Evolutionary conservation across 2,329 filamentous ascomycete species (phyloP).

Genomic region (Drechmeria coniospora): DNA sequence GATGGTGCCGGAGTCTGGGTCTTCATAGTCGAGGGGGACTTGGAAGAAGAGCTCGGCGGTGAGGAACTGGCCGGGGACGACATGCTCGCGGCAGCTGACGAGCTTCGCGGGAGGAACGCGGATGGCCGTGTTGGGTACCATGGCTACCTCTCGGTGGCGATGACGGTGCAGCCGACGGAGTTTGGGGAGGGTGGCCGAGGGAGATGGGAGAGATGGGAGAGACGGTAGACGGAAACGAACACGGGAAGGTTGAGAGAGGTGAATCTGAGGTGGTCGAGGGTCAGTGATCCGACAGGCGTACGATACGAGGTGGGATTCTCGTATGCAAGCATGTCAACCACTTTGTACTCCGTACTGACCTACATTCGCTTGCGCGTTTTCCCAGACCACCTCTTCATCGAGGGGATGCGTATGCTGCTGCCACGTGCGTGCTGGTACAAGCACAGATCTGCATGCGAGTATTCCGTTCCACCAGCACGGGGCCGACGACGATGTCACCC

Average conservation of each 20-base stretch:
- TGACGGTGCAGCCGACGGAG: constrained; percentile 1
- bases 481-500: too few species aligned
- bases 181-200: neutral
- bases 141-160: constrained; percentile 5
- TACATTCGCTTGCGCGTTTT: too few species aligned
- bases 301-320: too few species aligned
- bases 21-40: constrained; percentile 65
- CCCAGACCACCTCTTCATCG: too few species aligned
- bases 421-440: too few species aligned
- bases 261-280: constrained; percentile 3
- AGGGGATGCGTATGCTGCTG: too few species aligned
- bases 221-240: constrained; percentile 4
- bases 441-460: too few species aligned
- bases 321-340: too few species aligned
- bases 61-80: constrained; percentile 47
- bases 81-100: constrained; percentile 26
- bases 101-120: constrained; percentile 22
- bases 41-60: constrained; percentile 77
- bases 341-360: too few species aligned
- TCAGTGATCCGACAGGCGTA: too few species aligned
- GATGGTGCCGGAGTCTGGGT: constrained; percentile 44
- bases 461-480: too few species aligned
- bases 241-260: too few species aligned
- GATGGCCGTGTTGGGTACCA: constrained; percentile 4
- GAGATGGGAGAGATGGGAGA: constrained; percentile 1